Conservation (phyloP, 2,329 filamentous ascomycete species). For the Esteya vermicola region DNA sequence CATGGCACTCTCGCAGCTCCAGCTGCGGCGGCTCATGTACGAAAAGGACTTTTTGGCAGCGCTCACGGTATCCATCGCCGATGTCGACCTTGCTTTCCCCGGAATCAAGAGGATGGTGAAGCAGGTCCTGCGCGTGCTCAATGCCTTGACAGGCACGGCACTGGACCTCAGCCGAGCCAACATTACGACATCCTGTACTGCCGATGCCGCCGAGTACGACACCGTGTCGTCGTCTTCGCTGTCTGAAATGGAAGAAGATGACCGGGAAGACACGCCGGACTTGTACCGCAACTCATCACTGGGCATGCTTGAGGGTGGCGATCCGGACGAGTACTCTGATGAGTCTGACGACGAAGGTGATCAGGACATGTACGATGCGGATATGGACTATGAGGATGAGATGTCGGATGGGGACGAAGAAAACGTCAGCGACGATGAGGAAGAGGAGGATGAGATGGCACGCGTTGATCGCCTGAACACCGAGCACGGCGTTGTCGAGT, state of each 20-base stretch:
- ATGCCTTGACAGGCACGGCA: constrained; percentile 74
- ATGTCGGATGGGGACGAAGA: constrained; percentile 74
- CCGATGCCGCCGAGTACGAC: constrained; percentile 68
- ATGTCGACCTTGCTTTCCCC: constrained; percentile 90
- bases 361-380: constrained; percentile 87
- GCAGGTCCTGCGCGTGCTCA: constrained; percentile 83
- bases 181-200: constrained; percentile 46
- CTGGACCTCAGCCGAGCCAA: constrained; percentile 73
- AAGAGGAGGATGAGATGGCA: constrained; percentile 55
- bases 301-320: constrained; percentile 79
- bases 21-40: constrained; percentile 90
- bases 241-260: constrained; percentile 74
- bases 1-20: constrained; percentile 52
- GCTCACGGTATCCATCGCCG: constrained; percentile 80
- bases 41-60: constrained; percentile 91
- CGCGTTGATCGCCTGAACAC: constrained; percentile 63
- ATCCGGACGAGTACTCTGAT: constrained; percentile 60
- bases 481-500: constrained; percentile 49
- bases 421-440: constrained; percentile 53
- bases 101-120: constrained; percentile 90
- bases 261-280: constrained; percentile 89
- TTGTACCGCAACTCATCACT: constrained; percentile 92
- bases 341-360: constrained; percentile 48
- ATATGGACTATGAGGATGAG: constrained; percentile 81
- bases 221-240: constrained; percentile 78